Evolutionary conservation across 768 basidiomycete species (phyloP).

Genomic region (Lactifluus pinguis): DNA sequence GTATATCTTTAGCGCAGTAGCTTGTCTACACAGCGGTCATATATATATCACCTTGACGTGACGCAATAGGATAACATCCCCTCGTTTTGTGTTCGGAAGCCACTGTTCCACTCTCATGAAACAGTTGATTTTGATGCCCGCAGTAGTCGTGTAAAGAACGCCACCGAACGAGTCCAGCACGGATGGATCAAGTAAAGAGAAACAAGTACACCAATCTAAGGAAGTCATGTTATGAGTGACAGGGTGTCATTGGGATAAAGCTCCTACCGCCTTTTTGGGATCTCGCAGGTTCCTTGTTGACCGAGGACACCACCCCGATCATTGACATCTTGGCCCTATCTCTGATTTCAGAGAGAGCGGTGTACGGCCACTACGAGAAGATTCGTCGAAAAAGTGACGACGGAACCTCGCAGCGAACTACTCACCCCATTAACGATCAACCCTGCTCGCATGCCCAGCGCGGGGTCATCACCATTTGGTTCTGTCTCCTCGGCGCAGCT

Average conservation of each 20-base stretch:
- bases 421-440: slow-evolving; percentile 7
- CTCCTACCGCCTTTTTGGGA: slow-evolving; percentile 25
- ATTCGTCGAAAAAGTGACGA: background rate
- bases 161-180: slow-evolving; percentile 27
- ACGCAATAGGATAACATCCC: slow-evolving; percentile 44
- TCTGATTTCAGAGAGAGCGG: slow-evolving; percentile 5
- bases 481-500: background rate
- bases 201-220: slow-evolving; percentile 38
- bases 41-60: slow-evolving; percentile 37
- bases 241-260: background rate
- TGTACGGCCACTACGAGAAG: slow-evolving; percentile 4
- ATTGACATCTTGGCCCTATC: slow-evolving; percentile 21
- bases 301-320: slow-evolving; percentile 27
- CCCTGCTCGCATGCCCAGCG: slow-evolving; percentile 8
- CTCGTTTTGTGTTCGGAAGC: slow-evolving; percentile 41
- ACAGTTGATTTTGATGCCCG: slow-evolving; percentile 31
- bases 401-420: background rate
- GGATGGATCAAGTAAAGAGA: slow-evolving; percentile 47
- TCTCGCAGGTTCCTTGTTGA: slow-evolving; percentile 7
- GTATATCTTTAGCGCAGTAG: background rate
- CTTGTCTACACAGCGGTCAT: background rate
- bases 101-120: slow-evolving; percentile 43
- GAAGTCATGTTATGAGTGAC: background rate
- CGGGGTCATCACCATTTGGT: background rate
- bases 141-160: slow-evolving; percentile 21